phyloP scores from a whole-genome alignment of 768 basidiomycete species.

The Russula earlei region DNA sequence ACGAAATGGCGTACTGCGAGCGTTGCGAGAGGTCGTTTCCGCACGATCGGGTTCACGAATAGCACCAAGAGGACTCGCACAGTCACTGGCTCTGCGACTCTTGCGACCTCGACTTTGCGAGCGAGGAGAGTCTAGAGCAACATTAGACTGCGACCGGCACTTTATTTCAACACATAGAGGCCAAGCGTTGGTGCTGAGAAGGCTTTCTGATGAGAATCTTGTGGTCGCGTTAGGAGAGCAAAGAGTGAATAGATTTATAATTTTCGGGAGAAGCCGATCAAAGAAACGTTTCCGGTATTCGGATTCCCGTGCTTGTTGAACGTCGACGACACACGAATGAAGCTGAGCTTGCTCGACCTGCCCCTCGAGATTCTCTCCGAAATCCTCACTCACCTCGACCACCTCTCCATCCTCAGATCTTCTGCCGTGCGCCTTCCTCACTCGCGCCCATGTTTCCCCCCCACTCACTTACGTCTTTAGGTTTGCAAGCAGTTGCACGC shows the following conservation, averaged over 20 bases:
- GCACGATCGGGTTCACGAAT: neutral
- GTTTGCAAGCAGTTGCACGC: conserved; percentile 21
- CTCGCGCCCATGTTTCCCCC: too few relatives aligned
- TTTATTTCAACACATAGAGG: neutral
- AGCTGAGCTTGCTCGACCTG: conserved; percentile 4
- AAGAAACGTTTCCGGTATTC: neutral
- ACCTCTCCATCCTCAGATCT: neutral
- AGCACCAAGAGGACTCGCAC: neutral
- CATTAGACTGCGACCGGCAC: conserved; percentile 4
- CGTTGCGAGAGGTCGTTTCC: neutral
- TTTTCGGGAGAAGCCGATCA: neutral
- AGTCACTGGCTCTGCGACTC: neutral
- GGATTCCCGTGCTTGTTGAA: neutral
- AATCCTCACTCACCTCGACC: neutral
- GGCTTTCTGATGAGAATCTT: neutral
- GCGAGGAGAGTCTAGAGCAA: neutral
- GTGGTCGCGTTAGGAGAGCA: too few relatives aligned
- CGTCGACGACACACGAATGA: neutral
- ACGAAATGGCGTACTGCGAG: conserved; percentile 6
- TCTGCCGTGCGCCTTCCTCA: neutral
- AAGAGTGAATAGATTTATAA: too few relatives aligned
- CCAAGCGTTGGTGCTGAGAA: conserved; percentile 4
- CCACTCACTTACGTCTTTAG: conserved; percentile 10
- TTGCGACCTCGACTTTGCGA: neutral
- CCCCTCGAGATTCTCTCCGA: conserved; percentile 14